phyloP scores from a whole-genome alignment of 768 basidiomycete genomes.

The Daedalea quercina region DNA sequence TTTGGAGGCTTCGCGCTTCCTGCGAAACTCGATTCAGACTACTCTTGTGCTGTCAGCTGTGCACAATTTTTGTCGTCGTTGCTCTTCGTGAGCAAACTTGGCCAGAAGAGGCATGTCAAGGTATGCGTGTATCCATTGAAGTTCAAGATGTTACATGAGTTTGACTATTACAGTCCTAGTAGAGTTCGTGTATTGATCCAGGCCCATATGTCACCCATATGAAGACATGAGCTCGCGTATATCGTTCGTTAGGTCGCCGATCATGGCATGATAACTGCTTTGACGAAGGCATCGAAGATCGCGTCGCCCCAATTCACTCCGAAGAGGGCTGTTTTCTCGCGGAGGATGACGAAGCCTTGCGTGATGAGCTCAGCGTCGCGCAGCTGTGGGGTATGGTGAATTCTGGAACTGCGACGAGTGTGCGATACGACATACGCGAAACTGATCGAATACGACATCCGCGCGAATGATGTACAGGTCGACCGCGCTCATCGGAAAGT shows the following conservation, averaged over 20 bases:
- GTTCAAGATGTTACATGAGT: too few species aligned
- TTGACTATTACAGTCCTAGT: too few species aligned
- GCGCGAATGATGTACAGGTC: constrained; percentile 30
- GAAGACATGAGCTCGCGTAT: too few species aligned
- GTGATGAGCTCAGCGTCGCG: constrained; percentile 35
- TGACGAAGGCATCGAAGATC: constrained; percentile 13
- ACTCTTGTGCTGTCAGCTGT: constrained; percentile 1
- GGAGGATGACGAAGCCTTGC: constrained; percentile 19
- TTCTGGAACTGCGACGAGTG: neutral
- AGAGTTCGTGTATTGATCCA: too few species aligned
- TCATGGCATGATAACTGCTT: neutral
- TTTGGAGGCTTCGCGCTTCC: neutral
- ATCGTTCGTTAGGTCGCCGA: too few species aligned
- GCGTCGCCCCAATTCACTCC: constrained; percentile 17
- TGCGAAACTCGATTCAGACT: constrained; percentile 7
- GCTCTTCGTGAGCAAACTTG: constrained; percentile 1
- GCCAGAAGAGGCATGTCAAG: neutral
- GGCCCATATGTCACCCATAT: too few species aligned
- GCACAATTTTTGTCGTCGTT: neutral
- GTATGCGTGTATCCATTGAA: too few species aligned
- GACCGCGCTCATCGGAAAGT: constrained; percentile 26
- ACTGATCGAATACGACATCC: constrained; percentile 36
- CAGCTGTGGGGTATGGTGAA: constrained; percentile 13
- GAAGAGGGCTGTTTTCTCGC: constrained; percentile 12
- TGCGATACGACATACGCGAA: constrained; percentile 21